Percentiles rank a stretch among this genome's conserved stretches.
Conservation (phyloP, 2,329 filamentous ascomycete genomes). For the Dactylellina haptotyla region DNA sequence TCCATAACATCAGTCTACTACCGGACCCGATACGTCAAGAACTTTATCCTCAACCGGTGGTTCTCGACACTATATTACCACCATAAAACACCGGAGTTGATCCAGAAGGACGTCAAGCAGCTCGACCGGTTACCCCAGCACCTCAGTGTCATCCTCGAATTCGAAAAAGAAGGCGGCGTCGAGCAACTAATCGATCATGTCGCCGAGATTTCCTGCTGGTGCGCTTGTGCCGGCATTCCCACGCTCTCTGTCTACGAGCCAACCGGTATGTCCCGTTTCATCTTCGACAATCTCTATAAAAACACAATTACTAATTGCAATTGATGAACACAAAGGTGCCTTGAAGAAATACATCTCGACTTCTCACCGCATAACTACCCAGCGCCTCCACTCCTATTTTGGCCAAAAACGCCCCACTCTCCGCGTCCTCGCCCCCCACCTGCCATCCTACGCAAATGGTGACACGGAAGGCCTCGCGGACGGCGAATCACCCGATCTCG, state of each 20-base stretch:
- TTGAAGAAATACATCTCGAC: conserved; percentile 90
- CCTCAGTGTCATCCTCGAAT: conserved; percentile 82
- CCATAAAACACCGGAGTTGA: conserved; percentile 92
- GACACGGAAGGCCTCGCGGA: conserved; percentile 55
- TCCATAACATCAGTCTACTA: conserved; percentile 89
- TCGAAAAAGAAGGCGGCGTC: conserved; percentile 77
- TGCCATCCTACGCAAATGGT: conserved; percentile 65
- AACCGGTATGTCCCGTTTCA: conserved; percentile 70
- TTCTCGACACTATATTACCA: conserved; percentile 91
- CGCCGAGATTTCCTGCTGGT: conserved; percentile 92
- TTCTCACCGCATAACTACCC: conserved; percentile 79
- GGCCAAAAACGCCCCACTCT: conserved; percentile 78
- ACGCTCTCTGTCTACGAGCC: conserved; percentile 90
- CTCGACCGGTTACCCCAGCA: conserved; percentile 82
- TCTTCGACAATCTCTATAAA: conserved; percentile 5
- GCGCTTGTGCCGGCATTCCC: conserved; percentile 85
- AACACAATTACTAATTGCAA: background rate
- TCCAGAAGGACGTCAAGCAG: conserved; percentile 82
- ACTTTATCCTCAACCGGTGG: conserved; percentile 78
- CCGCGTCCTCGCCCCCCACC: conserved; percentile 76
- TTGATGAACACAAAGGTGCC: conserved; percentile 69
- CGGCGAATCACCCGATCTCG: conserved; percentile 60
- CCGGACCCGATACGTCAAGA: conserved; percentile 80
- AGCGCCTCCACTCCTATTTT: conserved; percentile 87
- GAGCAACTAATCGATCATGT: conserved; percentile 89